A percentile compares a stretch with the other conserved stretches of the same genome.
Conservation (phyloP, 2,329 filamentous ascomycete genomes). For the Hymenoscyphus occultus region DNA sequence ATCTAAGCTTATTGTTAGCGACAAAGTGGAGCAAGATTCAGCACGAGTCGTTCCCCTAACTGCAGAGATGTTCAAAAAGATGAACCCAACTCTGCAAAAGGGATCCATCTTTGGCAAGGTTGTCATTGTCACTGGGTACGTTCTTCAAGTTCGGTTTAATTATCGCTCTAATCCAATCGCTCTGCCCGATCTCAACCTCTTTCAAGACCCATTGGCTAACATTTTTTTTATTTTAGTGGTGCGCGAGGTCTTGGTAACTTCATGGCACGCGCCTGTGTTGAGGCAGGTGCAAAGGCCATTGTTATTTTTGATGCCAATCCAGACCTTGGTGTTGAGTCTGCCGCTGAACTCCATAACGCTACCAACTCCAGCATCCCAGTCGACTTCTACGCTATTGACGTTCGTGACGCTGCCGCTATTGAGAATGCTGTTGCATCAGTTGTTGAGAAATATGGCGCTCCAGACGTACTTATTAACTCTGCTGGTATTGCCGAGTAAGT, state of each 20-base stretch:
- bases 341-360: conserved; percentile 66
- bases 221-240: conserved; percentile 47
- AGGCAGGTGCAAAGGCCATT: conserved; percentile 71
- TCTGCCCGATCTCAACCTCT: background rate
- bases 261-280: conserved; percentile 74
- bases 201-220: background rate
- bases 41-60: conserved; percentile 45
- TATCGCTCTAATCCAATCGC: conserved; percentile 31
- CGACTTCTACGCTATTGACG: conserved; percentile 76
- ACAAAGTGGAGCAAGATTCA: conserved; percentile 14
- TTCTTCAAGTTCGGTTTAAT: conserved; percentile 13
- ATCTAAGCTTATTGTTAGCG: conserved; percentile 30
- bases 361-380: conserved; percentile 62
- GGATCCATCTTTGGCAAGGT: conserved; percentile 69
- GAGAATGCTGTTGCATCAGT: conserved; percentile 66
- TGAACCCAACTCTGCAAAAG: conserved; percentile 65
- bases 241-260: conserved; percentile 75
- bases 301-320: conserved; percentile 77
- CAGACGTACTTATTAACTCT: conserved; percentile 76
- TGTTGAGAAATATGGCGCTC: conserved; percentile 62
- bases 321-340: conserved; percentile 67
- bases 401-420: conserved; percentile 69
- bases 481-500: conserved; percentile 72
- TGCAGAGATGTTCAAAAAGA: conserved; percentile 50
- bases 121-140: conserved; percentile 69